These are phyloP conservation scores for Eutrema salsugineum DNA, from an alignment of 441 rosid genomes.

Conservation along the genomic window DNA sequence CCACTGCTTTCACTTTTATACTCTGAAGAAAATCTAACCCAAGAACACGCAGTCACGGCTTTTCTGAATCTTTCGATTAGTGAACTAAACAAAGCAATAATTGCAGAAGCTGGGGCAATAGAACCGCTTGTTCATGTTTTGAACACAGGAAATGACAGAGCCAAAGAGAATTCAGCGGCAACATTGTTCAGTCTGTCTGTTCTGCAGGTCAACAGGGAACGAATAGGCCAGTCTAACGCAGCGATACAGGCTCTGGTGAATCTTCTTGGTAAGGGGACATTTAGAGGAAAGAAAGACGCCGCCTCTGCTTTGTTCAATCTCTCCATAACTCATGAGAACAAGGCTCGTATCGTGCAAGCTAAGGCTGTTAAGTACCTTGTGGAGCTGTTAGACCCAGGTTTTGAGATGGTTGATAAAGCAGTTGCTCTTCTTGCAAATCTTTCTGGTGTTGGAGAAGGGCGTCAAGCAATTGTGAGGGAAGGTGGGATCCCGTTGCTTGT, in stretches of 20 bases:
- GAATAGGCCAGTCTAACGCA: conserved; percentile 71
- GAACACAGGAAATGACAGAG: conserved; percentile 72
- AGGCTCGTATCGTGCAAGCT: conserved; percentile 88
- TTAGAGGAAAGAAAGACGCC: conserved; percentile 91
- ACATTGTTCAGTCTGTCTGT: conserved; percentile 77
- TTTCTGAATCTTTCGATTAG: conserved; percentile 81
- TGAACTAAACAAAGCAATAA: conserved; percentile 68
- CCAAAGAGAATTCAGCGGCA: conserved; percentile 90
- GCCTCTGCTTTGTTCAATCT: conserved; percentile 90
- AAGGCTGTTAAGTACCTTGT: conserved; percentile 83
- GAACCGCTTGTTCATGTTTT: conserved; percentile 82
- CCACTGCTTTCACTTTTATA: conserved; percentile 70
- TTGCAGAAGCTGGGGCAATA: conserved; percentile 69
- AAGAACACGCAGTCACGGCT: conserved; percentile 91
- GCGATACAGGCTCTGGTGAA: conserved; percentile 76
- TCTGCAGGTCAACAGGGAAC: conserved; percentile 70
- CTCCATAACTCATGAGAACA: conserved; percentile 86
- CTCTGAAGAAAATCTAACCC: conserved; percentile 60
- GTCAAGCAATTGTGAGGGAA: conserved; percentile 58
- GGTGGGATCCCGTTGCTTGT: conserved; percentile 82
- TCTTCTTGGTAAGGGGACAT: conserved; percentile 77
- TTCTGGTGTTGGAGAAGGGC: conserved; percentile 77
- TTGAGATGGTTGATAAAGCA: conserved; percentile 90
- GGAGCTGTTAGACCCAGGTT: conserved; percentile 60
- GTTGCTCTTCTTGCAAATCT: conserved; percentile 88